Percentiles rank a stretch among this genome's conserved stretches.
These are phyloP conservation scores for Dryas alaskensis DNA, from an alignment of 306 rosid genomes.

Conservation along the genomic window DNA sequence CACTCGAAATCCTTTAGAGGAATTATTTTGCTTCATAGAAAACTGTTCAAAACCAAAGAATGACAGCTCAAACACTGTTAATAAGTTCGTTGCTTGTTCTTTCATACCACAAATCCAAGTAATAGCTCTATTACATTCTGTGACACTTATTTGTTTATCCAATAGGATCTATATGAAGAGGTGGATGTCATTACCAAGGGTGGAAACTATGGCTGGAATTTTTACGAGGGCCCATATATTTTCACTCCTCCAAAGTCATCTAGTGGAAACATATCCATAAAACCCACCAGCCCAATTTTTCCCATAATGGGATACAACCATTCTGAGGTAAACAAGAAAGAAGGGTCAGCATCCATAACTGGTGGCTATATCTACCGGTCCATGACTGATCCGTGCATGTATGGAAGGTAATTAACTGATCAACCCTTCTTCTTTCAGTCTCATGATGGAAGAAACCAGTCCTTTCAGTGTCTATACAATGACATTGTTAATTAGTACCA, in stretches of 20 bases:
- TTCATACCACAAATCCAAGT: too few species aligned
- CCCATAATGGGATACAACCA: conserved; percentile 85
- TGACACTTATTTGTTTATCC: conserved; percentile 17
- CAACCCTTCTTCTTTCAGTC: too few species aligned
- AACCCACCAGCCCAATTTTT: conserved; percentile 52
- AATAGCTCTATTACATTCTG: not conserved
- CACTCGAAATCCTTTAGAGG: too few species aligned
- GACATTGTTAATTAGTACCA: too few species aligned
- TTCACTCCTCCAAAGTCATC: conserved; percentile 42
- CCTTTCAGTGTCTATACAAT: too few species aligned
- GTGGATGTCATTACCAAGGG: conserved; percentile 89
- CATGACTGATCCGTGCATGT: conserved; percentile 82
- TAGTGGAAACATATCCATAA: conserved; percentile 53
- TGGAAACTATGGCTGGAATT: conserved; percentile 95
- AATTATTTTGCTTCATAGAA: too few species aligned
- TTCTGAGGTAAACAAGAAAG: conserved; percentile 59
- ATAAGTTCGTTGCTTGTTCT: too few species aligned
- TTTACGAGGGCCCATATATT: conserved; percentile 66
- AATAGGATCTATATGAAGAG: conserved; percentile 84
- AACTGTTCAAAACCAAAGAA: too few species aligned
- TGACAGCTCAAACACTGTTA: too few species aligned
- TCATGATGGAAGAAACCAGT: too few species aligned
- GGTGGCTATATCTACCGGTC: conserved; percentile 93
- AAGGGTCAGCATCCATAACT: conserved; percentile 79
- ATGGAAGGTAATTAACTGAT: conserved; percentile 60